Base-by-base conservation (phyloP, 495 filamentous ascomycete genomes). In the Lentithecium fluviatile region DNA sequence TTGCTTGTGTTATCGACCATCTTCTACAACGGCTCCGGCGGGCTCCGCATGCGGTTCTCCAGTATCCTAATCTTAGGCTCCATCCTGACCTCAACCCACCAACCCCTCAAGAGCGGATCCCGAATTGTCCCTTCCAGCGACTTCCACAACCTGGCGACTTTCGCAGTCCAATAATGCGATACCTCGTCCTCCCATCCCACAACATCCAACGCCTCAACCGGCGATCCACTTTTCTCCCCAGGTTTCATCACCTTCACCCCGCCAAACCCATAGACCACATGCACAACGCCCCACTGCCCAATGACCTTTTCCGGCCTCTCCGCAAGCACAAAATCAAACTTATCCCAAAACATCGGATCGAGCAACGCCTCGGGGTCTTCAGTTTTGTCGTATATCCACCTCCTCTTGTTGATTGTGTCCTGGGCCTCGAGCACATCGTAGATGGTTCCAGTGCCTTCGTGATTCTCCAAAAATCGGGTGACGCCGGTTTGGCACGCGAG, bases 401-500 rank as follows among this genome's bases (percentile, higher is more conserved):
- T 21, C 53, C 20, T 64, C 58, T 29, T 58, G 57, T 24, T 56
- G 50, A 36, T 24, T 46, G 50, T 42, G 40, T 52, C 10, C 13
- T 53, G 20, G 48, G 51, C 17, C 65, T 72, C 32, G 47, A 67
- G 55, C 19, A 45, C 40, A 56, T 56, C 62, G 38, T 29, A 65
- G 65, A 42, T 71, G 64, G 52, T 68, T 63, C 63, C 62, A 90
- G 82, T 38, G 8, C 56, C 45, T 17, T 64, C 50, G 37, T 69
- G 62, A 15, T 40, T 65, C 42, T 66, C 55, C 15, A 89, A 79
- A 69, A 99, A 99, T 8, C 92, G 83, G 0, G 93, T 95, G 12
- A 96, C 83, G 48, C 94, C 94, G 25, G 94, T 97, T 82, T 96
- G 96, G 73, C 91, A 97, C 20, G 88, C 84, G 4, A 94, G 74